Base-by-base conservation (phyloP, 1,284 basidiomycete species). In the Rhodotorula sp. region DNA sequence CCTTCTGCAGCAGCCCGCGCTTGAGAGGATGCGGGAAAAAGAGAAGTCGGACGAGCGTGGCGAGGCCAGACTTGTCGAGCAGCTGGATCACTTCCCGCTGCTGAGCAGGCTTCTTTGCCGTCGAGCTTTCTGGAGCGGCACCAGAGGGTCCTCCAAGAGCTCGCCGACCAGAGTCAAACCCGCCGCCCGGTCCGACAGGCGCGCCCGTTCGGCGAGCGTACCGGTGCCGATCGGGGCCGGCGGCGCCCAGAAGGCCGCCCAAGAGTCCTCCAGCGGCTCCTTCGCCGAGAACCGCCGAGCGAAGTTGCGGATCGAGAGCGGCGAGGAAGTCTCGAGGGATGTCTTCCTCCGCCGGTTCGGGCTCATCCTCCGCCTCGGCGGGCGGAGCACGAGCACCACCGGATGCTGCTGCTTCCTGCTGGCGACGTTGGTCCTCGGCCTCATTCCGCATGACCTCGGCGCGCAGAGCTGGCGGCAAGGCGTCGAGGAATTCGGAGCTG, bases 401-500 rank as follows among this genome's bases (percentile, higher is more conserved):
- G 48, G 48, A 18, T 6, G 48, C 48, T 18, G 20, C 48, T 20
- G 48, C 26, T 18, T 26, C n/a, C 49, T 70, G 73, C 80, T 69
- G 78, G 67, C 46, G 81, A 79, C 54, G 82, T 62, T 88, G 87
- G 78, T 97, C 94, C 66, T 91, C 82, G 2, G 88, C 87, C 82
- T 98, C 95, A 80, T 97, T 94, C 79, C 95, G 92, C 44, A 99
- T 88, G 67, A 99, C 94, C 80, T 99, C 96, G 2, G 92, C 93
- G 18, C 96, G 90, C 68, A 99, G 91, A 78, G 97, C 94, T 1
- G 94, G 91, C 10, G 96, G 96, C 7, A 99, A 84, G 2, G 96
- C 96, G 76, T 98, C 91, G 60, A 99, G 85, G 82, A 99, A 99
- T 81, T 99, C 96, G 4, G 89, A 81, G 78, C 91, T 95, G 81